Conservation (phyloP, 2,329 filamentous ascomycete genomes). For the Alternaria postmessia region DNA sequence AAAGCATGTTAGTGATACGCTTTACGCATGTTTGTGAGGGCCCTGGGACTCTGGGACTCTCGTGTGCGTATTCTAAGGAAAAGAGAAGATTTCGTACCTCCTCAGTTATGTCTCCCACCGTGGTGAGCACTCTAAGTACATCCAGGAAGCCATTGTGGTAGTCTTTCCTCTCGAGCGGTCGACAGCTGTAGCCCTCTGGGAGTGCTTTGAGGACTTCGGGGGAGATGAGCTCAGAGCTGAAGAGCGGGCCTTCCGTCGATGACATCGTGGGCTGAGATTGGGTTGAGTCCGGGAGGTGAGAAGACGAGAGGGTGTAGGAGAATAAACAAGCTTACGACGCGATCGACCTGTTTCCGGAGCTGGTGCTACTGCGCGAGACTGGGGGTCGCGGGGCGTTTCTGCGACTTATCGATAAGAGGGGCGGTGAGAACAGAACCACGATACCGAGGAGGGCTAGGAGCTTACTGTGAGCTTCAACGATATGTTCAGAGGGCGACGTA, state of each 20-base stretch:
- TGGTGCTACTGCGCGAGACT: neutral
- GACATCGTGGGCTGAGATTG: constrained; percentile 7
- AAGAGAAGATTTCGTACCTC: constrained; percentile 52
- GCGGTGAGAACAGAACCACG: constrained; percentile 25
- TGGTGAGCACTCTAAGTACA: constrained; percentile 88
- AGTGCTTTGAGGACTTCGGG: constrained; percentile 75
- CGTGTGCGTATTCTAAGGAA: neutral
- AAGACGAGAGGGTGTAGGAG: too few relatives aligned
- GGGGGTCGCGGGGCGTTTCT: constrained; percentile 10
- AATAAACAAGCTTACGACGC: neutral
- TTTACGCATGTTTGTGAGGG: neutral
- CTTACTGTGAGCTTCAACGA: neutral
- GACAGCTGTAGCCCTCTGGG: constrained; percentile 82
- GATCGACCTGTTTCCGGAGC: neutral
- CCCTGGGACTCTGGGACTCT: neutral
- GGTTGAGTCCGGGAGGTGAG: neutral
- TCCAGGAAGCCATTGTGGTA: constrained; percentile 86
- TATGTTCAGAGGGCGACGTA: too few relatives aligned
- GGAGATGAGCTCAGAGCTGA: constrained; percentile 79
- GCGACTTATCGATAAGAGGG: constrained; percentile 34
- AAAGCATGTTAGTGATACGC: neutral
- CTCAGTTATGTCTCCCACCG: constrained; percentile 84
- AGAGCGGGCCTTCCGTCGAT: constrained; percentile 66
- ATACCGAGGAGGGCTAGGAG: neutral
- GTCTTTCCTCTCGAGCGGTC: constrained; percentile 80